These are phyloP conservation scores for Porcisia deanei DNA, from an alignment of 208 protist genomes.

Conservation along the genomic window DNA sequence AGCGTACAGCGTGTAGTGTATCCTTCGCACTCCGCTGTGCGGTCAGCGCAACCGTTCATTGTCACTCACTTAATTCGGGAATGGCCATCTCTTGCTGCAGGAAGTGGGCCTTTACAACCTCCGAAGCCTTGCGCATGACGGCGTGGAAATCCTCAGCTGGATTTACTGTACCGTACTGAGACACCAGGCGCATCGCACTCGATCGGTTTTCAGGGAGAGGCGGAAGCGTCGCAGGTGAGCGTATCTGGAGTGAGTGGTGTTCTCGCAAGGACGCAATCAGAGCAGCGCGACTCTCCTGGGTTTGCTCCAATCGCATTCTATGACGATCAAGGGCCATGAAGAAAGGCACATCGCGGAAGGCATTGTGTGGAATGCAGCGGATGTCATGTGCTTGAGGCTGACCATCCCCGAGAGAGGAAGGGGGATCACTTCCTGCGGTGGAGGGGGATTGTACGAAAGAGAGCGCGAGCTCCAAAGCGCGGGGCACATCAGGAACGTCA, in stretches of 20 bases:
- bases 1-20: not conserved
- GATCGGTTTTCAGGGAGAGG: constrained; percentile 26
- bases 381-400: not conserved
- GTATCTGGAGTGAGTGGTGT: constrained; percentile 10
- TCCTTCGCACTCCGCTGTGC: not conserved
- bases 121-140: constrained; percentile 23
- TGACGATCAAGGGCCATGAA: constrained; percentile 24
- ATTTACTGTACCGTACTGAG: constrained; percentile 29
- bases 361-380: constrained; percentile 24
- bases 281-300: constrained; percentile 12
- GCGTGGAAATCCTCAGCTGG: constrained; percentile 10
- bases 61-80: constrained; percentile 17
- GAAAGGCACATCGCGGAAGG: constrained; percentile 29
- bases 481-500: constrained; percentile 31
- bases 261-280: constrained; percentile 14
- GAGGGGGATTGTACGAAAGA: not conserved
- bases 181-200: constrained; percentile 29
- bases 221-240: constrained; percentile 13
- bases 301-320: constrained; percentile 8
- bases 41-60: not conserved
- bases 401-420: not conserved
- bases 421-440: not conserved
- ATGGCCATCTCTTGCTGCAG: constrained; percentile 29
- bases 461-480: constrained; percentile 25
- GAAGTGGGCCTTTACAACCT: constrained; percentile 30